phyloP scores from a whole-genome alignment of 106 monocot genomes.

The Dioscorea dumetorum region DNA sequence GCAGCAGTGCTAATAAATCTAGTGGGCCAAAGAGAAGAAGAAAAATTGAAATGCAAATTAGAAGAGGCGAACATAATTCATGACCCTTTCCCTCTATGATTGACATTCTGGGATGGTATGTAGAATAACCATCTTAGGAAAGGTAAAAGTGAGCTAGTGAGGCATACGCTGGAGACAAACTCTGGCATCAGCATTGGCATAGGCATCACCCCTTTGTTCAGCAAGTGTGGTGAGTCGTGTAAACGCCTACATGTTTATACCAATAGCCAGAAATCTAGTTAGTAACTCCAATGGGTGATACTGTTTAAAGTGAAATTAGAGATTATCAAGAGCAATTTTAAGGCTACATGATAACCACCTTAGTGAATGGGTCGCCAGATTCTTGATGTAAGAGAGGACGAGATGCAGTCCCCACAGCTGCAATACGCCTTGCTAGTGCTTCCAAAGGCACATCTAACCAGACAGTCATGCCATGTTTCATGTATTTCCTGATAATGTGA shows the following conservation, averaged over 20 bases:
- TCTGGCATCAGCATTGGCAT: constrained; percentile 67
- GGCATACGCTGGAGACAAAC: constrained; percentile 55
- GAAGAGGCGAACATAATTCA: neutral
- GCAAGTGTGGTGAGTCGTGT: constrained; percentile 29
- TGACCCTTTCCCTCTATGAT: no score
- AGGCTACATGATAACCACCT: constrained; percentile 26
- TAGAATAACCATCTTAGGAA: neutral
- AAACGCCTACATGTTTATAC: constrained; percentile 36
- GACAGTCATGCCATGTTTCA: constrained; percentile 84
- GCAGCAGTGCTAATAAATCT: neutral
- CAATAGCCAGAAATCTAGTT: neutral
- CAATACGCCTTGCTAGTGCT: constrained; percentile 89
- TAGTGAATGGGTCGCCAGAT: constrained; percentile 85
- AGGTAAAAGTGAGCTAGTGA: neutral
- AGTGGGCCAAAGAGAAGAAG: neutral
- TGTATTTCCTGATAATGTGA: constrained; percentile 63
- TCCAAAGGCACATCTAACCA: constrained; percentile 99
- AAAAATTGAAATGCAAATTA: neutral
- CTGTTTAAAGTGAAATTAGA: no score
- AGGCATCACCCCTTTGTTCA: constrained; percentile 57
- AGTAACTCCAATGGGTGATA: neutral
- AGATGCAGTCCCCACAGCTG: constrained; percentile 85
- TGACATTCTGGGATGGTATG: no score
- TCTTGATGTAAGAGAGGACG: constrained; percentile 87
- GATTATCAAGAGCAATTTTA: no score